Evolutionary conservation across 129 eudicot species (phyloP).

Genomic region (Lactuca saligna): DNA sequence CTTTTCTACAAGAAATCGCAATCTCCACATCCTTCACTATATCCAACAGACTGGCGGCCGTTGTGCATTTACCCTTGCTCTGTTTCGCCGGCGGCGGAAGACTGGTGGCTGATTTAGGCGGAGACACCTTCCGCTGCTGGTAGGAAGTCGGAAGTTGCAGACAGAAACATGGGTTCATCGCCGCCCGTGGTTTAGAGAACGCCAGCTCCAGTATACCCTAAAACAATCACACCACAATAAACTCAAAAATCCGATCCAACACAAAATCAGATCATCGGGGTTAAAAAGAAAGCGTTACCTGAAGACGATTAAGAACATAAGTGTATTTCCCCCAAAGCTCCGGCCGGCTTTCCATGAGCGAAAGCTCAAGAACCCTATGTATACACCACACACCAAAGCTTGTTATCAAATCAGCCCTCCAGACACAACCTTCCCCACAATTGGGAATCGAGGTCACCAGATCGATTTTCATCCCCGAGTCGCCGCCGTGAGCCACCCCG

Average conservation of each 20-base stretch:
- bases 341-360: constrained; percentile 96
- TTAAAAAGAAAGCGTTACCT: constrained; percentile 39
- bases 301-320: constrained; percentile 93
- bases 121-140: constrained; percentile 55
- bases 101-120: constrained; percentile 47
- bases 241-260: neutral
- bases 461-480: constrained; percentile 44
- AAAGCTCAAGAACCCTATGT: constrained; percentile 86
- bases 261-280: neutral
- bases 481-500: constrained; percentile 38
- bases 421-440: constrained; percentile 95
- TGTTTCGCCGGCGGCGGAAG: constrained; percentile 75
- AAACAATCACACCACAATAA: neutral
- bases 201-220: constrained; percentile 87
- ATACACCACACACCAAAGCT: constrained; percentile 98
- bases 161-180: constrained; percentile 82
- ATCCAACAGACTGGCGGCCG: constrained; percentile 65
- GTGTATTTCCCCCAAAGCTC: constrained; percentile 97
- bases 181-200: constrained; percentile 68
- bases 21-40: constrained; percentile 84
- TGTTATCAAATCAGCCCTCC: constrained; percentile 66
- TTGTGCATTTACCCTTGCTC: constrained; percentile 70
- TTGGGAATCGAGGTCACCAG: constrained; percentile 71
- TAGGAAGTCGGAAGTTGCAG: constrained; percentile 66
- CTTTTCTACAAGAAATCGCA: constrained; percentile 84